Base-by-base conservation (phyloP, 768 basidiomycete species). In the Podaxis sp. region DNA sequence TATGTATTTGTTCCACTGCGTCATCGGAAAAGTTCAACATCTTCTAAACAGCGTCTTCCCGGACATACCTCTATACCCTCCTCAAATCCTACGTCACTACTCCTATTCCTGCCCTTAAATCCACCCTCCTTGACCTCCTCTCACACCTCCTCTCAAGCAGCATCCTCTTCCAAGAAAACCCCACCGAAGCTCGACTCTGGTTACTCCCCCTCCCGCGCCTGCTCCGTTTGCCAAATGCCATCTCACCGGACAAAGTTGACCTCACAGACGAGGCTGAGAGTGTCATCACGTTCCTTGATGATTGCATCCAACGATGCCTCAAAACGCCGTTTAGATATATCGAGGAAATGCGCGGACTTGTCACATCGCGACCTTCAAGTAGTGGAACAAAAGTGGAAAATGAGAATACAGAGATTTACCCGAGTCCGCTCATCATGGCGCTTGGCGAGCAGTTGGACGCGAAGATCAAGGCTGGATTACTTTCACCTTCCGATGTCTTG, bases 271-370 rank as follows among this genome's bases (percentile, higher is more conserved):
- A 89, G 72, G 75, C 76, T 10, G 78, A 80, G 5, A 76, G 78
- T 46, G 82, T 88, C 27, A 74, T 89, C 16, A 61, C 72, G 0
- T 94, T 97, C 74, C 66, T 97, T 10, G 95, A 98, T 64, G 93
- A 95, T 54, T 96, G 93, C 67, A 79, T 90, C 2, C 87, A 89
- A 60, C 80, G 91, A 16, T 94, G 89, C 65, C 69, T 88, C 63
- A 93, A 90, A 71, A 89, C 88, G 1, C 91, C 93, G 0, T 91
- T 94, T 70, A 82, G 85, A 28, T 98, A 96, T 68, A 79, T 96
- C 56, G 95, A 97, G 66, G 87, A 87, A 23, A 72, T 87, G 63
- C 70, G 79, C 5, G 67, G 71, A 0, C 68, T 85, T 21, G 55
- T 65, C 62, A 55, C 67, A 56, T 5, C 67, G 40, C 38, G 65